Base-by-base conservation (phyloP, 2,329 filamentous ascomycete genomes). In the Ceratocystis eucalypticola region DNA sequence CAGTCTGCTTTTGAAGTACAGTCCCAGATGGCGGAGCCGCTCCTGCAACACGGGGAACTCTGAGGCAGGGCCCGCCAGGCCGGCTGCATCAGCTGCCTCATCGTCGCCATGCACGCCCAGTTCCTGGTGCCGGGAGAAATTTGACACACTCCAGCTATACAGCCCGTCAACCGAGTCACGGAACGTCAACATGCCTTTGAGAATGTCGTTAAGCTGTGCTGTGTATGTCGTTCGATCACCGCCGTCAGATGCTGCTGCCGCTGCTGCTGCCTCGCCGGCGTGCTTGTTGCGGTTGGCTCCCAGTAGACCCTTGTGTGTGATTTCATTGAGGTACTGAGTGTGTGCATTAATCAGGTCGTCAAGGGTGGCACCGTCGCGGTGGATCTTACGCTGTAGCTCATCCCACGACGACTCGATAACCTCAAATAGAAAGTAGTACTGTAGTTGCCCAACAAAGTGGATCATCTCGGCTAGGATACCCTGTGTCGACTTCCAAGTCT, bases 371-470 rank as follows among this genome's bases (percentile, higher is more conserved):
- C 89, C 89, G 15, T 93, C 90, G 73, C 89, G 91, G 66, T 83
- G 85, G 69, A 97, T 87, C 41, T 88, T 88, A 33, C 84, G 83
- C 75, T 96, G 89, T 1, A 99, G 82, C 73, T 93, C 88, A 69
- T 89, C 89, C 95, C 94, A 99, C 62, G 90, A 94, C 45, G 89
- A 88, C 75, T 99, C 94, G 71, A 99, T 97, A 71, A 99, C 94
- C 75, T 99, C 94, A 73, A 97, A 99, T 8, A 99, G 81, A 71
- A 99, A 96, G 75, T 99, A 99, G 78, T 97, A 96, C 75, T 99
- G 94, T 15, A 99, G 82, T 76, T 99, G 94, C 69, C 91, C 91
- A 72, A 97, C 87, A 73, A 99, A 97, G 75, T 99, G 95, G 17
- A 97, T 90, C 94, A 99, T 99, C 76, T 99, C 95, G 12, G 93